phyloP scores from a whole-genome alignment of 2,329 filamentous ascomycete species.

The Penicillium psychrosexuale region DNA sequence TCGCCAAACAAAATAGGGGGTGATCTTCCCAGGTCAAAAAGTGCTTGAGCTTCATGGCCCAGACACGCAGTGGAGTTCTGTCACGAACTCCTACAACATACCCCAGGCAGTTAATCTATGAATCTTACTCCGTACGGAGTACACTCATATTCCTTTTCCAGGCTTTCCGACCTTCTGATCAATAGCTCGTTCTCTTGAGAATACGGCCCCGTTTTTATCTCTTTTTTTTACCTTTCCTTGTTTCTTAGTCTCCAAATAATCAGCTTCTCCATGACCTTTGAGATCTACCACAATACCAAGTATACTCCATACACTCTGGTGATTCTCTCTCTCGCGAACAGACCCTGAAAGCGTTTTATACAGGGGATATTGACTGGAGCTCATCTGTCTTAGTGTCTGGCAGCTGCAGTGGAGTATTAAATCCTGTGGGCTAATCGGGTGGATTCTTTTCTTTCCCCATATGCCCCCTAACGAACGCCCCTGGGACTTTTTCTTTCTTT shows the following conservation, averaged over 20 bases:
- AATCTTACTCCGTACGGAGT: not conserved
- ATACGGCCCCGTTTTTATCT: constrained; percentile 4
- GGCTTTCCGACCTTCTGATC: not conserved
- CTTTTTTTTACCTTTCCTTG: constrained; percentile 1
- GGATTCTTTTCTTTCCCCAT: constrained; percentile 30
- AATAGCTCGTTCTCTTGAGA: not conserved
- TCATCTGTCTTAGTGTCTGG: constrained; percentile 8
- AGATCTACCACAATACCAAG: not conserved
- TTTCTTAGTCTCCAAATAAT: not conserved
- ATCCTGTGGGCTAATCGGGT: constrained; percentile 31
- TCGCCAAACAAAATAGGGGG: constrained; percentile 1
- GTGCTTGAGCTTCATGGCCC: constrained; percentile 10
- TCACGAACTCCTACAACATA: constrained; percentile 17
- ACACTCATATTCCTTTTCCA: constrained; percentile 7
- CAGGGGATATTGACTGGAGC: not conserved
- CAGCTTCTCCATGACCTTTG: not conserved
- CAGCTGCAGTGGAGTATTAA: constrained; percentile 31
- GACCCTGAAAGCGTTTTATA: not conserved
- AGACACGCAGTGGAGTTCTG: constrained; percentile 12
- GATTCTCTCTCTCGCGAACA: not conserved
- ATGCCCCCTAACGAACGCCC: constrained; percentile 34
- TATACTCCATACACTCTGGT: not conserved
- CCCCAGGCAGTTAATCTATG: constrained; percentile 7
- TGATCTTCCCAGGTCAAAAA: constrained; percentile 1
- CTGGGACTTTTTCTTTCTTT: constrained; percentile 15